These are phyloP conservation scores for Aquilaria malaccensis DNA, from an alignment of 345 rosid genomes.

Conservation along the genomic window DNA sequence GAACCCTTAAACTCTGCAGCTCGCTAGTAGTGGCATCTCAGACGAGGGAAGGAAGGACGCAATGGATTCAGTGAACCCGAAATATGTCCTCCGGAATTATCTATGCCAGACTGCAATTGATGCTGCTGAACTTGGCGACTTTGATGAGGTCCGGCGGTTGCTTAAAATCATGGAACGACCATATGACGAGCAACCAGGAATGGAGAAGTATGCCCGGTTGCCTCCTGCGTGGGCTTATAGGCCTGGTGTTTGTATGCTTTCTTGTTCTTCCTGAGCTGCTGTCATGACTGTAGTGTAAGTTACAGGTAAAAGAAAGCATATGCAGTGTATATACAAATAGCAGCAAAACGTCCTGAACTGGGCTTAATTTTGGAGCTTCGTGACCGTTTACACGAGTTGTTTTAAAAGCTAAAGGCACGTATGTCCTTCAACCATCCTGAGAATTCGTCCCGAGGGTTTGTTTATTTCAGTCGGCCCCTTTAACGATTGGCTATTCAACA, in stretches of 20 bases:
- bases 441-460: no score
- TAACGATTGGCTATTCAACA: no score
- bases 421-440: no score
- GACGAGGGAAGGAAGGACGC: constrained; percentile 74
- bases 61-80: constrained; percentile 90
- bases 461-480: no score
- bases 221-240: constrained; percentile 99
- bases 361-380: neutral
- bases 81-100: constrained; percentile 80
- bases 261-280: constrained; percentile 71
- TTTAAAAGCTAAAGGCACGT: no score
- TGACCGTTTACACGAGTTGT: no score
- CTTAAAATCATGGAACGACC: constrained; percentile 75
- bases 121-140: constrained; percentile 86
- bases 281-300: constrained; percentile 22
- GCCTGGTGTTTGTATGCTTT: constrained; percentile 97
- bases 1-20: constrained; percentile 33
- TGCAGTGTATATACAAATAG: no score
- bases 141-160: constrained; percentile 66
- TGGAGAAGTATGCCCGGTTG: constrained; percentile 91
- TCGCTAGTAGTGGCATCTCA: constrained; percentile 49
- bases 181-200: constrained; percentile 84
- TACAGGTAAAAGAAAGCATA: constrained; percentile 4
- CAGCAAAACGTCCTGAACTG: neutral
- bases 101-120: constrained; percentile 93